Conservation (phyloP, 306 rosid species). For the Vigna nakashimae region DNA sequence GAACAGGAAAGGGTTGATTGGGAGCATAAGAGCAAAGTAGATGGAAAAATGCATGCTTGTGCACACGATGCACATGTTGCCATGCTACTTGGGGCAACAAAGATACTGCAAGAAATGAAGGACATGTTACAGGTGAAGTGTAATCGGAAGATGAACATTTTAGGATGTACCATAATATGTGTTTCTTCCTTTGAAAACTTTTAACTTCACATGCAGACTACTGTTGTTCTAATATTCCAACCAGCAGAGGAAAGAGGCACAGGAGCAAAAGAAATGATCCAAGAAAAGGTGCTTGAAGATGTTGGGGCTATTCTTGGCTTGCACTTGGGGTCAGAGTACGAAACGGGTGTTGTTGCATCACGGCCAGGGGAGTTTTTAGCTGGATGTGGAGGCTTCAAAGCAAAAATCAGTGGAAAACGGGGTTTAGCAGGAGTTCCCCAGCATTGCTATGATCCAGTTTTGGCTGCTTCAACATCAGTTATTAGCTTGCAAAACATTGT, state of each 20-base stretch:
- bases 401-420: constrained; percentile 78
- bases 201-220: constrained; percentile 58
- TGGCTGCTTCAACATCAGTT: constrained; percentile 84
- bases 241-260: constrained; percentile 86
- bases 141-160: constrained; percentile 20
- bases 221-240: constrained; percentile 83
- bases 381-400: constrained; percentile 96
- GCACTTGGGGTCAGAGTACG: constrained; percentile 58
- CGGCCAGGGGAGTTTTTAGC: constrained; percentile 87
- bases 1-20: constrained; percentile 79
- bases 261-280: constrained; percentile 85
- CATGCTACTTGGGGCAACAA: constrained; percentile 96
- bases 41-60: constrained; percentile 94
- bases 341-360: constrained; percentile 70
- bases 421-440: constrained; percentile 84
- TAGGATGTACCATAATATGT: background rate
- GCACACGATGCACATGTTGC: constrained; percentile 89
- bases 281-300: constrained; percentile 71
- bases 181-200: constrained; percentile 11
- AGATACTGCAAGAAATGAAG: constrained; percentile 66
- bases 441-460: constrained; percentile 70
- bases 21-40: constrained; percentile 88
- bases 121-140: constrained; percentile 62
- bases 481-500: constrained; percentile 85
- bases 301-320: constrained; percentile 84